phyloP scores from a whole-genome alignment of 768 basidiomycete species.

The Naganishia vaughanmartiniae region DNA sequence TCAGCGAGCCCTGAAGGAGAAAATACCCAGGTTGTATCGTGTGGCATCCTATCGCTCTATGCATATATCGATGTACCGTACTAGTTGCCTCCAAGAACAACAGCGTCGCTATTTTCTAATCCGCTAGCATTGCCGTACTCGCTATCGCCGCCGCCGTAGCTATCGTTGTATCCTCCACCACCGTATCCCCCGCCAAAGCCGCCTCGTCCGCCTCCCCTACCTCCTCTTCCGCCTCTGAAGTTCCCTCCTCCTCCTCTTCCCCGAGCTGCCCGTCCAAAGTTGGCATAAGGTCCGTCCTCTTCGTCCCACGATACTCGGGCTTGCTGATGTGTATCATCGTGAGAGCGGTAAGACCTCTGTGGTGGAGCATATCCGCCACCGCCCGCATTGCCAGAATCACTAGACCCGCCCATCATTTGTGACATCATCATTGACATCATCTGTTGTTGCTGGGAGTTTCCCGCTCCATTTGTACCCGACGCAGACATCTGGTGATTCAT shows the following conservation, averaged over 20 bases:
- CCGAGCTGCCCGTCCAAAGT: conserved; percentile 10
- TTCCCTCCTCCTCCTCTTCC: conserved; percentile 13
- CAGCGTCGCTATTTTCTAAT: background rate
- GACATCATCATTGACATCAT: conserved; percentile 13
- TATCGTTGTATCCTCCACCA: background rate
- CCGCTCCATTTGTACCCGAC: background rate
- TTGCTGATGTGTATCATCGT: conserved; percentile 23
- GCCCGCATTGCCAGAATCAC: background rate
- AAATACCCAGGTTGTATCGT: background rate
- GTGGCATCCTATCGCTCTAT: background rate
- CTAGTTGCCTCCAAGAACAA: conserved; percentile 4
- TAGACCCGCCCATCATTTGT: conserved; percentile 3
- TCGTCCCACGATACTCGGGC: conserved; percentile 26
- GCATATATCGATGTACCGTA: background rate
- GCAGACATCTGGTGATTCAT: conserved; percentile 5
- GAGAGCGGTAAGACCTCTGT: background rate
- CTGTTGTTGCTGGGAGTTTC: background rate
- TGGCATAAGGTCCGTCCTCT: conserved; percentile 25
- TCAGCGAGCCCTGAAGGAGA: background rate
- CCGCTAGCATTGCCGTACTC: background rate
- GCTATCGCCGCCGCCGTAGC: background rate
- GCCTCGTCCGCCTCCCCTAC: background rate
- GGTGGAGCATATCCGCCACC: background rate
- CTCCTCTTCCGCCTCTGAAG: background rate
- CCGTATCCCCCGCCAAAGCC: conserved; percentile 13